Base-by-base conservation (phyloP, 345 rosid genomes). In the Raphanus sativus region DNA sequence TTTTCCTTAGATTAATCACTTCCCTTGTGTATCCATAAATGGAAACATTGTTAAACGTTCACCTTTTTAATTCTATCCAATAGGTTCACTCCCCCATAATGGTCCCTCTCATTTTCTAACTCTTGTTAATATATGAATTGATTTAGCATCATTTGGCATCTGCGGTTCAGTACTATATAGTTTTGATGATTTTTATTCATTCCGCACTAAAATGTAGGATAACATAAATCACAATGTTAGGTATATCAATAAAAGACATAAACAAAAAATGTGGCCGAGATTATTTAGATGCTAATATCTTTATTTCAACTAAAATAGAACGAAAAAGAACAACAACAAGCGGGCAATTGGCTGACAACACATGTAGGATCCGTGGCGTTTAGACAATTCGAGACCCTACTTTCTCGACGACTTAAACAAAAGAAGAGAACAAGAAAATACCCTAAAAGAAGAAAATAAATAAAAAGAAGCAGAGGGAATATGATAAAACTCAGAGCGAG, bases 1-100 rank as follows among this genome's bases (percentile, higher is more conserved):
- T 38, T 50, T 45, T 78, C 67, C 67, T 80, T 63, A 69, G 13
- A 32, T 72, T 80, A 80, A 80, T 80, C 76, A 62, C 76, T 69
- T 80, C 55, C 48, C 70, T 69, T 74, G 62, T 56, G 82, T 80
- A 80, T 69, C 82, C 79, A 70, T 75, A 74, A 69, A 74, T 75
- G 58, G 82, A 80, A 80, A 80, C 79, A 56, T 74, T 80, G 76
- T 75, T 75, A 80, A 80, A 56, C 58, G 40, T 40, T 68, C 1
- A 63, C 67, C 61, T 74, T 79, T 67, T 36, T 28, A 78, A 48
- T 67, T 62, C 40, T 68, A 68, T 62, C 70, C 29, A 34, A 38
- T 52, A 48, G 60, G 60, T 73, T 61, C 81, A 67, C 78, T 13
- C 69, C 24, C 70, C 65, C 58, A 52, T 50, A 4, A 79, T 68